phyloP scores from a whole-genome alignment of 2,329 filamentous ascomycete species.

The Pseudopithomyces maydicus region DNA sequence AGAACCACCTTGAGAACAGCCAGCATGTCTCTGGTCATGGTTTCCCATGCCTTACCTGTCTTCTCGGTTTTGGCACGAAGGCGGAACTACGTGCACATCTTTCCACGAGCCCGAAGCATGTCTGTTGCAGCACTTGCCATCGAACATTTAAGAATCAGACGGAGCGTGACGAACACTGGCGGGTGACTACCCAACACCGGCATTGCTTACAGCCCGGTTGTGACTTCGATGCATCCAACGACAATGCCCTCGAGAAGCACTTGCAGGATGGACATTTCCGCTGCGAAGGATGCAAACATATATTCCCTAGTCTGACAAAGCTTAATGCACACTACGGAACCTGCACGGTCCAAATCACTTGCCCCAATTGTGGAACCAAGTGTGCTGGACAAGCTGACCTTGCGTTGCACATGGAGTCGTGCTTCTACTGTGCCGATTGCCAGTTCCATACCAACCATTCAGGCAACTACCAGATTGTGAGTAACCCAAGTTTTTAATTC shows the following conservation, averaged over 20 bases:
- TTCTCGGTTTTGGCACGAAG: conserved; percentile 29
- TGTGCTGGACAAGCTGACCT: conserved; percentile 27
- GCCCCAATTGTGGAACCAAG: conserved; percentile 22
- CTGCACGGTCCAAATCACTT: conserved; percentile 25
- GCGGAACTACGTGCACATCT: conserved; percentile 30
- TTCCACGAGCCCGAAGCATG: conserved; percentile 31
- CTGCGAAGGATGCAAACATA: conserved; percentile 34
- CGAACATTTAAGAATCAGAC: conserved; percentile 34
- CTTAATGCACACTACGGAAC: conserved; percentile 28
- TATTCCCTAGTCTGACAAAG: conserved; percentile 35
- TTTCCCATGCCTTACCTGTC: conserved; percentile 34
- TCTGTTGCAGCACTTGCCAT: conserved; percentile 34
- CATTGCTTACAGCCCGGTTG: conserved; percentile 41
- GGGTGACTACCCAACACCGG: conserved; percentile 31
- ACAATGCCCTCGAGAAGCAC: conserved; percentile 26
- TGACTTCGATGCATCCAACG: conserved; percentile 32
- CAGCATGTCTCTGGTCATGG: conserved; percentile 30
- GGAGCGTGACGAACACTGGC: conserved; percentile 41
- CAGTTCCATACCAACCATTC: conserved; percentile 26
- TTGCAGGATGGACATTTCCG: conserved; percentile 35
- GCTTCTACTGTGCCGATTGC: conserved; percentile 30
- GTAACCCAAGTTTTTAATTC: not conserved
- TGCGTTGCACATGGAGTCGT: conserved; percentile 24
- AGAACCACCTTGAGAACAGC: conserved; percentile 43
- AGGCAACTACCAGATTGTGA: conserved; percentile 28